A percentile compares a stretch with the other conserved stretches of the same genome.
phyloP scores from a whole-genome alignment of 2,329 filamentous ascomycete species.

The Ambrosiella beaveri region DNA sequence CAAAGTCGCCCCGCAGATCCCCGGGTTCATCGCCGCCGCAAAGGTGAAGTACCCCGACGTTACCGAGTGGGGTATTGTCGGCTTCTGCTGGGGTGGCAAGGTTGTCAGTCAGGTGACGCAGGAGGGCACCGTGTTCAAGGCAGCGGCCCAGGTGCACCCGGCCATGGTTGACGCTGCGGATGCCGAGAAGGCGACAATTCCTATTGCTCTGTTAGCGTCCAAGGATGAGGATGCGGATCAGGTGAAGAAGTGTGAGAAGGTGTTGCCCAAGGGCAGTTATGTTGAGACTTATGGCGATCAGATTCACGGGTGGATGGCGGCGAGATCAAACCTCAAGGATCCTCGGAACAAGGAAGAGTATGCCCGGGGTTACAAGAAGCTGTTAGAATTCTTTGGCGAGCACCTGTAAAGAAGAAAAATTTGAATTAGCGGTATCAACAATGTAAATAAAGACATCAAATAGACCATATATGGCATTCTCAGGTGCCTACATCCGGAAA shows the following conservation, averaged over 20 bases:
- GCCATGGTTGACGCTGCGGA: conserved; percentile 49
- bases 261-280: conserved; percentile 36
- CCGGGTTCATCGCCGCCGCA: conserved; percentile 36
- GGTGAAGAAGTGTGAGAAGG: conserved; percentile 38
- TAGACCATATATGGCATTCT: not conserved
- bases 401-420: conserved; percentile 23
- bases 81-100: conserved; percentile 59
- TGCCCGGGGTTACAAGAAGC: conserved; percentile 40
- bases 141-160: conserved; percentile 40
- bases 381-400: conserved; percentile 40
- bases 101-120: conserved; percentile 36
- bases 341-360: conserved; percentile 43
- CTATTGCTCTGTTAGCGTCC: conserved; percentile 46
- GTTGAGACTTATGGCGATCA: conserved; percentile 50
- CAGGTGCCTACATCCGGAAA: conserved; percentile 54
- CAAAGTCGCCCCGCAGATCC: conserved; percentile 31
- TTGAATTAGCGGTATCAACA: not conserved
- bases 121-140: conserved; percentile 24
- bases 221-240: conserved; percentile 42
- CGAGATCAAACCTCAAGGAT: conserved; percentile 41
- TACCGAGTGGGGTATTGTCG: conserved; percentile 42
- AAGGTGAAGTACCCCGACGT: conserved; percentile 35
- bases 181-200: conserved; percentile 40
- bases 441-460: not conserved
- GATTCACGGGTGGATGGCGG: conserved; percentile 61